phyloP scores from a whole-genome alignment of 2,329 filamentous ascomycete species.

The Magnaporthiopsis incrustans region DNA sequence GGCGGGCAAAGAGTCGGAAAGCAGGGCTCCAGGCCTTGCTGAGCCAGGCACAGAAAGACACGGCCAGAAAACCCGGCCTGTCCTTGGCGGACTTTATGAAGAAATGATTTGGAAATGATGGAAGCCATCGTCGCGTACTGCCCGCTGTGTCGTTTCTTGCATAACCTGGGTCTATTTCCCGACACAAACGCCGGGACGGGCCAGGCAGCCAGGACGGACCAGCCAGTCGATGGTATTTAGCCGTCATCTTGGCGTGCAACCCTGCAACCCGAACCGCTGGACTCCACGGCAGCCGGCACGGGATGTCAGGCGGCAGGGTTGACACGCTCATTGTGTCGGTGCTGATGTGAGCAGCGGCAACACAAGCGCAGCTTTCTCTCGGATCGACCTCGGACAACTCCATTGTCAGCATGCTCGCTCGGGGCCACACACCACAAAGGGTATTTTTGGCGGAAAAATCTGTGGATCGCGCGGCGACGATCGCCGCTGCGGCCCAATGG shows the following conservation, averaged over 20 bases:
- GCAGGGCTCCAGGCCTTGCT: conserved; percentile 58
- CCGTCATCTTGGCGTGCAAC: not conserved
- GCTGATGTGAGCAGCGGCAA: not conserved
- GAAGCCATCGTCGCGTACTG: not conserved
- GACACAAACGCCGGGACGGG: not conserved
- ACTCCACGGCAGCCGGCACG: no score
- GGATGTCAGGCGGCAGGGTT: no score
- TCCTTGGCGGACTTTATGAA: conserved; percentile 50
- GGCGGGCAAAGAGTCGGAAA: conserved; percentile 57
- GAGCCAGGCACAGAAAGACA: conserved; percentile 36
- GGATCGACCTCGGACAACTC: not conserved
- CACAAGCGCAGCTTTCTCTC: no score
- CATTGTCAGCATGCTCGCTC: not conserved
- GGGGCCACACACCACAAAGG: not conserved
- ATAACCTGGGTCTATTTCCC: not conserved
- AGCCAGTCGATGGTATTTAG: not conserved
- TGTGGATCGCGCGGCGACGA: not conserved
- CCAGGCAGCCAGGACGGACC: not conserved
- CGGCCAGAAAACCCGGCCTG: conserved; percentile 29
- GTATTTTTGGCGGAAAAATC: not conserved
- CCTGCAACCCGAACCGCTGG: not conserved
- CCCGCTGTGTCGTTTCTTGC: no score
- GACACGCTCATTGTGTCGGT: no score
- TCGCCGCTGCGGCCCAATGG: not conserved
- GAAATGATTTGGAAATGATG: conserved; percentile 17